A percentile compares a stretch with the other conserved stretches of the same genome.
These are phyloP conservation scores for Malus hybrid DNA, from an alignment of 331 rosid species.

Conservation along the genomic window DNA sequence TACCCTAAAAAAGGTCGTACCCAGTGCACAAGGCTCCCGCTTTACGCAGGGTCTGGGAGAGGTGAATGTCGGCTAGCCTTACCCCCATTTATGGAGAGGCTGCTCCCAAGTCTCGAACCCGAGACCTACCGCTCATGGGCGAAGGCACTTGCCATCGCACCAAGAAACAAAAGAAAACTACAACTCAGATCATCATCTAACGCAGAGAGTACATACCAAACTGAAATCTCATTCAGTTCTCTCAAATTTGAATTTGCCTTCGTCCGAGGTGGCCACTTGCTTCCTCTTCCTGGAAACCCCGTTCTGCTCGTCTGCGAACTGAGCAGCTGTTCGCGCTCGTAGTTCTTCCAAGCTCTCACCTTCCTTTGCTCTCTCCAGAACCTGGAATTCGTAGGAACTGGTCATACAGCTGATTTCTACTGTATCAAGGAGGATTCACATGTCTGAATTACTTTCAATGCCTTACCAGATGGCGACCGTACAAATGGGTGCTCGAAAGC, in stretches of 20 bases:
- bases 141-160: too few relatives aligned
- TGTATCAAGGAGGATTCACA: neutral
- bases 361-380: constrained; percentile 86
- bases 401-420: neutral
- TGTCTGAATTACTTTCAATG: neutral
- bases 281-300: constrained; percentile 75
- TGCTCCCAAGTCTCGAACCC: too few relatives aligned
- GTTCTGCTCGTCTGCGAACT: constrained; percentile 43
- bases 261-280: constrained; percentile 36
- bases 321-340: constrained; percentile 67
- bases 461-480: constrained; percentile 90
- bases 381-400: constrained; percentile 32
- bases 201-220: neutral
- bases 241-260: constrained; percentile 45
- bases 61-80: too few relatives aligned
- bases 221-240: constrained; percentile 23
- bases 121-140: too few relatives aligned
- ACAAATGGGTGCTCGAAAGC: constrained; percentile 73
- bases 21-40: too few relatives aligned
- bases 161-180: neutral
- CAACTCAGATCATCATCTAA: neutral
- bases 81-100: too few relatives aligned
- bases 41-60: too few relatives aligned
- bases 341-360: constrained; percentile 84
- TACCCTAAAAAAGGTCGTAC: too few relatives aligned